Evolutionary conservation across 2,329 filamentous ascomycete genomes (phyloP), one percentile per base, ranked within the genome.

Genomic region (Fusarium phyllophilum): DNA sequence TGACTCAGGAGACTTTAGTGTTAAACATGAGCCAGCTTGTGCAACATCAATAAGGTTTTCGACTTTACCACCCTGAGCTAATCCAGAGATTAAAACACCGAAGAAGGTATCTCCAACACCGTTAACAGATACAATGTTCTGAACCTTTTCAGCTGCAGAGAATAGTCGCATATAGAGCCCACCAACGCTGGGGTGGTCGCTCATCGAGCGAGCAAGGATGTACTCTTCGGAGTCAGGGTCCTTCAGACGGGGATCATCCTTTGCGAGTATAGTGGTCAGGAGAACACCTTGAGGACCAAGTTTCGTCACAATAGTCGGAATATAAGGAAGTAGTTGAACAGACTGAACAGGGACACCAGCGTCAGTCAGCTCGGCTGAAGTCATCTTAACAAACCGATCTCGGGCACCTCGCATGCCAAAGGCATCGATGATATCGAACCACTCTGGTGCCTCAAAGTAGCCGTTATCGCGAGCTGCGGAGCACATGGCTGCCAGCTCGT

Each of bases 91-190:
- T 63, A 98, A 77, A 20, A 95, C 92, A 0, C 96, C 96, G 14
- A 97, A 86, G 81, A 98, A 95, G 0, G 96, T 98, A 82, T 99
- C 96, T 0, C 96, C 96, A 5, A 94, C 95, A 1, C 96, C 96
- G 80, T 98, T 98, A 15, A 98, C 96, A 52, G 94, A 97, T 4
- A 96, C 90, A 3, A 97, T 87, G 33, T 96, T 90, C 26, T 88
- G 83, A 0, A 97, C 87, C 22, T 85, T 83, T 79, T 93, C 90
- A 2, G 89, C 89, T 0, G 93, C 86, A 0, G 93, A 90, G 80
- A 94, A 93, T 26, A 89, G 75, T 39, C 89, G 81, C 91, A 98
- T 95, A 79, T 98, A 98, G 6, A 98, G 87, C 0, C 95, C 96
- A 0, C 95, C 91, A 0, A 92, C 85, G 13, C 85, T 82, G 3